Base-by-base conservation (phyloP, 1,284 basidiomycete species). In the Microbotryum saponariae region DNA sequence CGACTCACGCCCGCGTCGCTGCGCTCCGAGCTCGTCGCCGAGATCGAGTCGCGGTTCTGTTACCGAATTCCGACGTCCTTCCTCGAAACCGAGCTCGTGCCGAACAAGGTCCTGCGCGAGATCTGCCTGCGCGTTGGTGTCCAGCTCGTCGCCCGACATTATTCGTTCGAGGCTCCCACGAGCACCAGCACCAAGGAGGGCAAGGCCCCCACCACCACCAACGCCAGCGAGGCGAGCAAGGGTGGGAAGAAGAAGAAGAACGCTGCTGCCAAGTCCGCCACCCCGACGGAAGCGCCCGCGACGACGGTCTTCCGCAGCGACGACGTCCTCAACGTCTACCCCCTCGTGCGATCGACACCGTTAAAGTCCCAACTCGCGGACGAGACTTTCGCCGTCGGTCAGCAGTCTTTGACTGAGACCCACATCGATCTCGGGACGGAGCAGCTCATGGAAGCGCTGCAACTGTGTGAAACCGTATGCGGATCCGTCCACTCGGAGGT, bases 401-500 rank as follows among this genome's bases (percentile, higher is more conserved):
- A 78, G 52, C 74, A 76, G 56, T 78, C 78, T 51, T 77, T 82
- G 70, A 75, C 75, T 68, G 78, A 78, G 25, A 80, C 80, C 37
- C 76, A 79, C 56, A 72, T 79, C 60, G 77, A 77, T 42, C 68
- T 76, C 29, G 82, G 81, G 27, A 74, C 81, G 50, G 81, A 81
- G 64, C 75, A 82, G 66, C 75, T 81, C 72, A 76, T 79, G 51
- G 81, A 82, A 64, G 80, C 78, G 48, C 75, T 82, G 61, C 77
- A 78, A 68, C 76, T 80, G 62, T 81, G 79, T 75, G 81, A 83
- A 75, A 78, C 79, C 66, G 78, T 82, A 53, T 81, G 80, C 72
- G 80, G 80, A 4, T 74, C 81, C 23, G 77, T 82, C 25, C 82
- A 83, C 73, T 79, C 81, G 33, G 81, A 82, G 69, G 78, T 81